Percentiles rank a stretch among this genome's conserved stretches.
phyloP scores from a whole-genome alignment of 805 yeast species.

The Peterozyma toletana region DNA sequence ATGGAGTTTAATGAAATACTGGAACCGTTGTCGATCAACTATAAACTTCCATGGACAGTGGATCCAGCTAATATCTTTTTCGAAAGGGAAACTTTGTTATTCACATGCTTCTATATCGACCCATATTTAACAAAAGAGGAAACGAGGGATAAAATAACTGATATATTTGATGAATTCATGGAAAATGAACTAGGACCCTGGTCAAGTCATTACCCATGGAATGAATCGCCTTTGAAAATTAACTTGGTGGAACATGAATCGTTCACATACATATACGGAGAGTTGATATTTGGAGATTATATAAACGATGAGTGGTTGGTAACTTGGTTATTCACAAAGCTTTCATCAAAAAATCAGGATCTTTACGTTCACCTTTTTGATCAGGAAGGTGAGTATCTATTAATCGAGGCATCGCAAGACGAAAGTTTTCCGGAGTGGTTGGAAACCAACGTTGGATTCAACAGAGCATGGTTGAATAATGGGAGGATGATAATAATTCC shows the following conservation, averaged over 20 bases:
- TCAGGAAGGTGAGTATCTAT: conserved; percentile 48
- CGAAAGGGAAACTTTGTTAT: conserved; percentile 14
- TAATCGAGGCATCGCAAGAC: conserved; percentile 40
- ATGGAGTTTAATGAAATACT: not conserved
- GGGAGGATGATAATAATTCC: conserved; percentile 34
- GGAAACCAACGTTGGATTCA: conserved; percentile 35
- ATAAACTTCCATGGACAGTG: conserved; percentile 2
- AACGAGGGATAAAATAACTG: conserved; percentile 8
- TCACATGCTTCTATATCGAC: conserved; percentile 21
- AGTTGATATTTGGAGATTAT: conserved; percentile 34
- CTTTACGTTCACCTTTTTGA: conserved; percentile 40
- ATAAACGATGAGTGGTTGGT: conserved; percentile 39
- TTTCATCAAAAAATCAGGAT: conserved; percentile 21
- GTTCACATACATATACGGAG: conserved; percentile 28
- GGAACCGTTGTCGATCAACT: not conserved
- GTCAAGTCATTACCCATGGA: conserved; percentile 36
- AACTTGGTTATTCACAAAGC: conserved; percentile 28
- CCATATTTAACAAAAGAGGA: conserved; percentile 20
- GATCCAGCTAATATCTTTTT: conserved; percentile 1
- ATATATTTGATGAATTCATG: conserved; percentile 14
- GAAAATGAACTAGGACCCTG: conserved; percentile 23
- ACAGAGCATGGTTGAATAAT: conserved; percentile 46
- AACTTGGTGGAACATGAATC: conserved; percentile 13
- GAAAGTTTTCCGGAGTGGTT: conserved; percentile 36
- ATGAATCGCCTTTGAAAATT: conserved; percentile 18